Evolutionary conservation across 2,329 filamentous ascomycete species (phyloP).

Genomic region (Microcyclospora tardicrescens): DNA sequence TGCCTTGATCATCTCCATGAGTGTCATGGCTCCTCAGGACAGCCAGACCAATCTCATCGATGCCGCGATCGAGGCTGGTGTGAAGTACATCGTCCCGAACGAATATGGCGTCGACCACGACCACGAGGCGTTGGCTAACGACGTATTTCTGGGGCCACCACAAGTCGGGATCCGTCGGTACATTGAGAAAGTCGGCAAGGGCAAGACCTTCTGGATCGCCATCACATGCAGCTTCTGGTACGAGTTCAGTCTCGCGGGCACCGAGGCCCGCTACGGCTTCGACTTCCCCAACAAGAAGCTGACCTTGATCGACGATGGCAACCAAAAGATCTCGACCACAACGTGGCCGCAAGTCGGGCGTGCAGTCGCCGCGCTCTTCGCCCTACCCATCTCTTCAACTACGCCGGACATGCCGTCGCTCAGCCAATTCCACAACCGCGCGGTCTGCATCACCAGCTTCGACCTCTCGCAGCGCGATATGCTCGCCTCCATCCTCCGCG

Average conservation of each 20-base stretch:
- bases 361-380: conserved; percentile 22
- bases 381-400: conserved; percentile 14
- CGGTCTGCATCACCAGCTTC: conserved; percentile 23
- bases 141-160: conserved; percentile 5
- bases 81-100: conserved; percentile 18
- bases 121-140: conserved; percentile 6
- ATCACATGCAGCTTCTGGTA: conserved; percentile 22
- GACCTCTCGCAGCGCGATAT: conserved; percentile 26
- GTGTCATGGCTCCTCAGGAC: conserved; percentile 13
- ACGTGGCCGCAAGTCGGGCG: conserved; percentile 23
- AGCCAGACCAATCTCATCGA: conserved; percentile 16
- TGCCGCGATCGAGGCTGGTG: conserved; percentile 17
- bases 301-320: conserved; percentile 16
- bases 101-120: conserved; percentile 4
- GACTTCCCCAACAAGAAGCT: conserved; percentile 14
- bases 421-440: conserved; percentile 17
- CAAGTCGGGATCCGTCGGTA: conserved; percentile 4
- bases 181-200: conserved; percentile 13
- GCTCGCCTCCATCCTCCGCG: conserved; percentile 24
- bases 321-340: conserved; percentile 19
- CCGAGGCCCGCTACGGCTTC: conserved; percentile 17
- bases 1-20: conserved; percentile 22
- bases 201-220: conserved; percentile 12
- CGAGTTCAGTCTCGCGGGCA: conserved; percentile 14
- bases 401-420: conserved; percentile 8